Base-by-base conservation (phyloP, 2,329 filamentous ascomycete species). In the Zelopaecilomyces penicillatus region DNA sequence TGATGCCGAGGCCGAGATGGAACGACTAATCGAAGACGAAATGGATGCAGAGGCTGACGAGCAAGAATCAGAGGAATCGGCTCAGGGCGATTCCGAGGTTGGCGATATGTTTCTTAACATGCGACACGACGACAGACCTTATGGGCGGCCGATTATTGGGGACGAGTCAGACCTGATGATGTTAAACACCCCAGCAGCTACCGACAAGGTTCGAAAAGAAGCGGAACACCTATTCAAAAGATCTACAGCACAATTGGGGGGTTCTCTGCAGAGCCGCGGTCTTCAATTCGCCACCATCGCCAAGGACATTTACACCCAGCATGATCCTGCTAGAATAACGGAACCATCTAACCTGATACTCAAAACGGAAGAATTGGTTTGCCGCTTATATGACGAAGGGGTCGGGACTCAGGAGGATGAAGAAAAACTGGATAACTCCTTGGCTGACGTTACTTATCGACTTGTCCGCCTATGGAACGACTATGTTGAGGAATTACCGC, bases 281-380 rank as follows among this genome's bases (percentile, higher is more conserved):
- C 80, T 82, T 42, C 77, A 80, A 37, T 85, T 88, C 56, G 75
- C 80, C 4, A 69, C 76, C 5, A 79, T 95, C 47, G 86, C 87
- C 30, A 85, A 83, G 59, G 82, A 83, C 49, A 64, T 90, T 7
- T 80, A 82, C 70, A 60, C 46, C 5, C 61, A 68, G 62, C 60
- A 78, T 60, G 75, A 75, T 32, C 68, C 76, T 31, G 78, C 85
- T 1, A 57, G 65, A 12, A 68, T 94, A 38, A 71, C 72, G 4
- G 91, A 96, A 64, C 69, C 82, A 2, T 79, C 83, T 48, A 73
- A 82, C 38, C 63, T 95, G 19, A 79, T 96, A 38, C 66, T 94
- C 31, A 73, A 78, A 40, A 94, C 86, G 8, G 90, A 96, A 60
- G 74, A 79, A 34, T 65, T 87, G 35, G 67, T 95, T 34, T 73